Base-by-base conservation (phyloP, 306 rosid genomes). In the Prunus kanzakura region DNA sequence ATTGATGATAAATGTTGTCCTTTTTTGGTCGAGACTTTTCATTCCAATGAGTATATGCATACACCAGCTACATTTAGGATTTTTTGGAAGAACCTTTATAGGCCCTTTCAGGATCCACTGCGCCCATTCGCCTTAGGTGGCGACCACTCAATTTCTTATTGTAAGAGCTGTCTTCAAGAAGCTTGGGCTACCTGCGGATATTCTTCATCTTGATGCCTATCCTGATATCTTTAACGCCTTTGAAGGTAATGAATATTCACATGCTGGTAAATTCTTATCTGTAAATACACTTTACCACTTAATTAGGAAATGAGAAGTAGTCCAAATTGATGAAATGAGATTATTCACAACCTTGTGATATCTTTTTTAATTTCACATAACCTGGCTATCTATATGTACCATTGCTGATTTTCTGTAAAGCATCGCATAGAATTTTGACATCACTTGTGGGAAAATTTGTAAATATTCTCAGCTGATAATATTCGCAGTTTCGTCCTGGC, bases 111-210 rank as follows among this genome's bases (percentile, higher is more conserved):
- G 97, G 93, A 78, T 70, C 99, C 99, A 27, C 73, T 92, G 64
- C 83, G 93, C 23, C 99, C 99, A 41, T 79, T 95, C 76, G 99
- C 90, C 74, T 86, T 95, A 57, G 99, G 97, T 68, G 99, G 99
- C 25, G 97, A 95, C 76, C 99, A 95, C 84, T 95, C 99, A 56
- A 92, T 95, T 79, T 95, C 99, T 16, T 95, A 47, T 81, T 74
- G 77, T 92, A 52, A 82, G 96, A 92, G 97, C 99, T 27, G 92
- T 95, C 61, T 89, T 90, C 27, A 97, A 95, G 85, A 95, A 90
- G 93, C 99, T 90, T 68, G 99, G 97, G 73, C 97, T 97, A 73
- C 97, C 88, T 13, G 75, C 92, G 65, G 99, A 90, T 78, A 81
- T 95, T 86, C 99, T 92, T 87, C 97, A 32, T 32, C 85, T 95